A percentile compares a stretch with the other conserved stretches of the same genome.
These are phyloP conservation scores for Penicillium sumatraense DNA, from an alignment of 2,329 filamentous ascomycete genomes.

Conservation along the genomic window DNA sequence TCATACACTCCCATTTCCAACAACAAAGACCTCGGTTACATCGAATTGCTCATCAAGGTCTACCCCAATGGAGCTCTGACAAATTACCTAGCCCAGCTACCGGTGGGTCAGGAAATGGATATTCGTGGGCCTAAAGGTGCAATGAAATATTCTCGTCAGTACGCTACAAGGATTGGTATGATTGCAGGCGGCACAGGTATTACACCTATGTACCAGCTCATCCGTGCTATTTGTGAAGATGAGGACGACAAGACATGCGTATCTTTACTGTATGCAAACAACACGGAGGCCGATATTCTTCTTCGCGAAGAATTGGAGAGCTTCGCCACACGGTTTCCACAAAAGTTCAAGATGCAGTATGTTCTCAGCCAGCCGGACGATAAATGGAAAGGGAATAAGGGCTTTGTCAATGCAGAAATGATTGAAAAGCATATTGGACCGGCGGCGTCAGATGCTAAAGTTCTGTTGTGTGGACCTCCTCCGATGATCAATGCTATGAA, in stretches of 20 bases:
- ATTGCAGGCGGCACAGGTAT: conserved; percentile 46
- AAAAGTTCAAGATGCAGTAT: conserved; percentile 58
- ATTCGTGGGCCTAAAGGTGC: conserved; percentile 44
- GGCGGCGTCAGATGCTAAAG: conserved; percentile 48
- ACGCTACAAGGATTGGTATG: conserved; percentile 38
- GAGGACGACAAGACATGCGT: conserved; percentile 60
- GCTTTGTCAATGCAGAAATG: conserved; percentile 58
- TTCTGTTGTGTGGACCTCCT: conserved; percentile 64
- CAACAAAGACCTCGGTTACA: conserved; percentile 34
- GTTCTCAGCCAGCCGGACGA: conserved; percentile 53
- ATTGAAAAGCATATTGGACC: conserved; percentile 53
- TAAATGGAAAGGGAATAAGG: conserved; percentile 53
- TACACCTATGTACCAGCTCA: conserved; percentile 64
- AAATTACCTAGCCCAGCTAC: conserved; percentile 27
- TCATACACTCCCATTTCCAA: conserved; percentile 58
- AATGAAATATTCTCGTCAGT: conserved; percentile 39
- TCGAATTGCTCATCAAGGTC: conserved; percentile 43
- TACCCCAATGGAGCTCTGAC: conserved; percentile 41
- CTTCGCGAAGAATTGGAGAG: conserved; percentile 59
- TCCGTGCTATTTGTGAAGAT: conserved; percentile 67
- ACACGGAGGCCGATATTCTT: conserved; percentile 63
- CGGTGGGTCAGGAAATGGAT: conserved; percentile 36
- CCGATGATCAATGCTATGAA: conserved; percentile 64
- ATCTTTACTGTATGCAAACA: conserved; percentile 64
- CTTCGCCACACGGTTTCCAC: conserved; percentile 48